Evolutionary conservation across 1,284 basidiomycete species (phyloP), one percentile per base, ranked within the genome.

Genomic region (Dichomitus squalens): DNA sequence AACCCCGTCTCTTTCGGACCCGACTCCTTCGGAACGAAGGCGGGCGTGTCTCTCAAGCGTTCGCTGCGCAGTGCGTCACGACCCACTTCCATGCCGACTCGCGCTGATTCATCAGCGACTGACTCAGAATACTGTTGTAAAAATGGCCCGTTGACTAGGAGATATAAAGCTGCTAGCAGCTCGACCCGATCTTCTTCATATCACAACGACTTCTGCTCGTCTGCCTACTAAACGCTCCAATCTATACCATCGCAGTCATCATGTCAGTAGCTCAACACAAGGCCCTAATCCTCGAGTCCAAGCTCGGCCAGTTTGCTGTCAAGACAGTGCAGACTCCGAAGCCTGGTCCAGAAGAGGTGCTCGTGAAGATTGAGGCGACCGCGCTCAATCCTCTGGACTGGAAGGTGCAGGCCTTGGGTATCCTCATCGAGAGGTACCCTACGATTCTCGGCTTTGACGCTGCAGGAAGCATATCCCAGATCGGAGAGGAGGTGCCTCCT

Each of bases 361-460:
- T 79, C 9, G 68, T 82, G 54, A 79, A 77, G 57, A 67, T 79
- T 40, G 53, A 71, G 16, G 68, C 78, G 0, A 65, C 70, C 2
- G 73, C 71, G 0, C 65, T 81, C 21, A 81, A 80, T 62, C 77
- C 78, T 2, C 63, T 76, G 4, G 78, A 81, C 59, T 75, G 72
- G 69, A 73, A 72, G 57, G 71, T 76, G 16, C 77, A 73, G 16
- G 71, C 68, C 18, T 57, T 61, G n/a, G 73, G 69, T 7, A n/a
- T 70, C 0, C 63, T 64, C 43, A 46, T 72, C 7, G 40, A 67
- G 2, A 53, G 68, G 3, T 81, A 72, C 57, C 79, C 80, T 1
- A 68, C 72, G 2, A 68, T 80, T 11, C 59, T 82, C 3, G 86
- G 85, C 18, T 70, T 66, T n/a, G 81, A 83, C 60, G 75, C 72